These are phyloP conservation scores for Corylus americana DNA, from an alignment of 306 rosid genomes.

Conservation along the genomic window DNA sequence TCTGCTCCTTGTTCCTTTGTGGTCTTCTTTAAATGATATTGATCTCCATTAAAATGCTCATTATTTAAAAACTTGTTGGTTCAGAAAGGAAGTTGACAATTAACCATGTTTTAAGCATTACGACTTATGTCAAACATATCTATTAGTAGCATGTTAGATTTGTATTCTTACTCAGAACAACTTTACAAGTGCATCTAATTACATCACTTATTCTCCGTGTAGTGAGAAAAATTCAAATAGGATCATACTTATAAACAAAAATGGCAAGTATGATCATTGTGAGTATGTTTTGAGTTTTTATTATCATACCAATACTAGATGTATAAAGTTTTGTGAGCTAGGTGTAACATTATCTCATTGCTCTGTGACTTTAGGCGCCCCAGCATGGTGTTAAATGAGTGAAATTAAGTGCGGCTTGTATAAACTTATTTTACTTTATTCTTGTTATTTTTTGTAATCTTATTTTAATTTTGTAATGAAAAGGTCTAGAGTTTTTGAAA, in stretches of 20 bases:
- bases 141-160: neutral
- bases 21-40: slow-evolving; percentile 11
- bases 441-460: no score
- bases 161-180: neutral
- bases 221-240: neutral
- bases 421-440: no score
- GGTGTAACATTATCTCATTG: neutral
- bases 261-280: neutral
- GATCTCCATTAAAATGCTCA: slow-evolving; percentile 2
- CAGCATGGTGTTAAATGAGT: slow-evolving; percentile 18
- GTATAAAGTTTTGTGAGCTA: neutral
- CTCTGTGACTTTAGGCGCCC: slow-evolving; percentile 14
- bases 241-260: neutral
- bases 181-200: neutral
- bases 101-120: neutral
- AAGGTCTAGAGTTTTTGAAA: no score
- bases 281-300: neutral
- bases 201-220: neutral
- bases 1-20: slow-evolving; percentile 41
- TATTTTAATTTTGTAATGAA: no score
- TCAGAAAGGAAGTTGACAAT: slow-evolving; percentile 11
- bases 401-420: no score
- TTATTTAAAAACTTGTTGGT: slow-evolving; percentile 23
- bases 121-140: slow-evolving; percentile 4
- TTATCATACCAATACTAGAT: neutral